Evolutionary conservation across 1,284 basidiomycete genomes (phyloP).

Genomic region (Hypsizygus ulmarius): DNA sequence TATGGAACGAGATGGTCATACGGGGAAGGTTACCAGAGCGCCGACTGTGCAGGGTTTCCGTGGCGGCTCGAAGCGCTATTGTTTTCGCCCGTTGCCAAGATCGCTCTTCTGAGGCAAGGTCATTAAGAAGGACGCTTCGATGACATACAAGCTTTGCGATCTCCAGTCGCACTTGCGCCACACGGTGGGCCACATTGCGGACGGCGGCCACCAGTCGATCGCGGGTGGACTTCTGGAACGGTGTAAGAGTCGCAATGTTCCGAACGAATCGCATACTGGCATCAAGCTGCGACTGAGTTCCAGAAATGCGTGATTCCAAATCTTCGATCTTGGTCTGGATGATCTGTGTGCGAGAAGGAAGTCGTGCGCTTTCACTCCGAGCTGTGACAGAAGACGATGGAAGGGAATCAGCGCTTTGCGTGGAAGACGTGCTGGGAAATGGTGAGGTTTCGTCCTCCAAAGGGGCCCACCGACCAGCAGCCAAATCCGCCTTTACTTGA

Average conservation of each 20-base stretch:
- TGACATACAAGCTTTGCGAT: conserved; percentile 73
- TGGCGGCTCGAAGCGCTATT: conserved; percentile 70
- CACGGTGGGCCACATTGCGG: conserved; percentile 61
- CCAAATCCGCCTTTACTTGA: conserved; percentile 81
- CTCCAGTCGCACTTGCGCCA: conserved; percentile 72
- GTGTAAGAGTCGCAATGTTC: conserved; percentile 83
- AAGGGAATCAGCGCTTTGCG: not conserved
- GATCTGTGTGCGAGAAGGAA: conserved; percentile 55
- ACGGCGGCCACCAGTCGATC: conserved; percentile 68
- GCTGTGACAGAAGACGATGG: conserved; percentile 4
- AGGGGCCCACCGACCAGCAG: conserved; percentile 39
- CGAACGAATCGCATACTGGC: conserved; percentile 70
- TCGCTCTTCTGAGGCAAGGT: conserved; percentile 70
- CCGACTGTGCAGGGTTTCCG: conserved; percentile 56
- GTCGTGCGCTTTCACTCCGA: conserved; percentile 24
- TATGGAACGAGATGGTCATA: conserved; percentile 42
- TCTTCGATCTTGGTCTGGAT: conserved; percentile 63
- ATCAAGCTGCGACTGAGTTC: conserved; percentile 65
- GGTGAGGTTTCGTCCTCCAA: conserved; percentile 21
- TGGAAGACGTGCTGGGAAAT: conserved; percentile 1
- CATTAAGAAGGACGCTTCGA: conserved; percentile 70
- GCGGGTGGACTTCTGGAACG: conserved; percentile 82
- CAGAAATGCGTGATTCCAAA: conserved; percentile 57
- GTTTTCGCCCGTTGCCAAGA: conserved; percentile 68
- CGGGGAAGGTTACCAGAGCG: conserved; percentile 34